Evolutionary conservation across 306 rosid species (phyloP).

Genomic region (Glycine latifolia): DNA sequence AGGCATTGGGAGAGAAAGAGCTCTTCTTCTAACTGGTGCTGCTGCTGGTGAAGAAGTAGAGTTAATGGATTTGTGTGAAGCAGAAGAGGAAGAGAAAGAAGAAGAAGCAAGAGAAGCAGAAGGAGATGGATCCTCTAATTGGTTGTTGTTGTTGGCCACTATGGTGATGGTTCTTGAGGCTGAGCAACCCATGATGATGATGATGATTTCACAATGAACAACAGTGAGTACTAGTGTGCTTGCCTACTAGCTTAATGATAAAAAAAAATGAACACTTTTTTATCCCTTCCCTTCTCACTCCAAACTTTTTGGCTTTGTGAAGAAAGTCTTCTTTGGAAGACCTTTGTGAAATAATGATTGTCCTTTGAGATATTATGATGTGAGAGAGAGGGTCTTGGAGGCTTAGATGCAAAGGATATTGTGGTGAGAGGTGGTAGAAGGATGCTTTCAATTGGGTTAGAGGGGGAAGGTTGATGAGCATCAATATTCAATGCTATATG

Average conservation of each 20-base stretch:
- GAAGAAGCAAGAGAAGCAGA: conserved; percentile 1
- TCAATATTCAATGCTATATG: conserved; percentile 30
- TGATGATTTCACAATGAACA: conserved; percentile 25
- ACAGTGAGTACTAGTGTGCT: neutral
- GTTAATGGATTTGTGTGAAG: conserved; percentile 53
- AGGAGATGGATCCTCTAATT: conserved; percentile 43
- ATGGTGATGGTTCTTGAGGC: conserved; percentile 72
- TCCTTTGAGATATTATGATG: conserved; percentile 7
- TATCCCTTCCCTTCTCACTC: neutral
- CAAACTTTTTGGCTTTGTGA: conserved; percentile 37
- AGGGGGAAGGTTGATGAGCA: conserved; percentile 48
- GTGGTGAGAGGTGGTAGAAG: conserved; percentile 34
- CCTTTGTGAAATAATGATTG: conserved; percentile 38
- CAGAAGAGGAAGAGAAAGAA: conserved; percentile 38
- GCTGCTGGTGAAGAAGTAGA: conserved; percentile 49
- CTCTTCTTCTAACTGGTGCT: conserved; percentile 47
- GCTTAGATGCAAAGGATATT: conserved; percentile 48
- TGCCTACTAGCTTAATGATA: too few species aligned
- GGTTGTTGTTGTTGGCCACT: conserved; percentile 47
- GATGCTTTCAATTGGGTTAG: conserved; percentile 62
- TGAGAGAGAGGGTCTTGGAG: conserved; percentile 16
- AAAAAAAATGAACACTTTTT: neutral
- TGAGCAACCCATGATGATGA: conserved; percentile 76
- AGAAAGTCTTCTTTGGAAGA: conserved; percentile 32
- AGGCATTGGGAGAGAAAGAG: conserved; percentile 68